These are phyloP conservation scores for Capsella rubella DNA, from an alignment of 441 rosid genomes.

Conservation along the genomic window DNA sequence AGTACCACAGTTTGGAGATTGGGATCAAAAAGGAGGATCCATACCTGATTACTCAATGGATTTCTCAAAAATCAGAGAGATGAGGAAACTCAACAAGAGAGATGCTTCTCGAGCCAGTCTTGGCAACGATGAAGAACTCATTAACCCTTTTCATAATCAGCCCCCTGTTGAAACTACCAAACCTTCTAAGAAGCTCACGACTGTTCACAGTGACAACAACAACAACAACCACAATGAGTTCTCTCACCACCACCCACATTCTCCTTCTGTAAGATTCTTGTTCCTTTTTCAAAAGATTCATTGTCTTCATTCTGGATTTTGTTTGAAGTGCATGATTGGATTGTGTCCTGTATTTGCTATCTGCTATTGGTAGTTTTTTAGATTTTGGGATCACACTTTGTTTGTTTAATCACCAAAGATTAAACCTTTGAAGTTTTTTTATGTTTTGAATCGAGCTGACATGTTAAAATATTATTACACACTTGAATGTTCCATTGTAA, in stretches of 20 bases:
- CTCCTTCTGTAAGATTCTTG: constrained; percentile 71
- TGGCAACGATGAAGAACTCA: constrained; percentile 86
- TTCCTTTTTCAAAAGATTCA: neutral
- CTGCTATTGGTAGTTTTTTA: neutral
- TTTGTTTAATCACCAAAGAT: neutral
- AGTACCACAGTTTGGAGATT: constrained; percentile 95
- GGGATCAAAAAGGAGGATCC: constrained; percentile 85
- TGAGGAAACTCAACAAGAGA: constrained; percentile 92
- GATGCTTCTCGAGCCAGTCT: constrained; percentile 88
- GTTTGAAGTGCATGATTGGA: neutral
- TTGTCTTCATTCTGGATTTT: neutral
- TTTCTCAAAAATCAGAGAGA: constrained; percentile 93
- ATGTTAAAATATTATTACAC: neutral
- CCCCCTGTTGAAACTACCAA: constrained; percentile 43
- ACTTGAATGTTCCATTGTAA: constrained; percentile 42
- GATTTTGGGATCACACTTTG: constrained; percentile 5
- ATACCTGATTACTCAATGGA: constrained; percentile 89
- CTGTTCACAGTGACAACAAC: constrained; percentile 45
- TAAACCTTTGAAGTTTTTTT: neutral
- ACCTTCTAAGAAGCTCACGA: constrained; percentile 35
- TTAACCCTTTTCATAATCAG: constrained; percentile 57
- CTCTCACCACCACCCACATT: constrained; percentile 54
- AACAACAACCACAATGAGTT: constrained; percentile 48
- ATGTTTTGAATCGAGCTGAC: neutral
- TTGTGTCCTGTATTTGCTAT: neutral